Evolutionary conservation across 164 flowering plant genomes (phyloP).

Genomic region (Brasenia schreberi): DNA sequence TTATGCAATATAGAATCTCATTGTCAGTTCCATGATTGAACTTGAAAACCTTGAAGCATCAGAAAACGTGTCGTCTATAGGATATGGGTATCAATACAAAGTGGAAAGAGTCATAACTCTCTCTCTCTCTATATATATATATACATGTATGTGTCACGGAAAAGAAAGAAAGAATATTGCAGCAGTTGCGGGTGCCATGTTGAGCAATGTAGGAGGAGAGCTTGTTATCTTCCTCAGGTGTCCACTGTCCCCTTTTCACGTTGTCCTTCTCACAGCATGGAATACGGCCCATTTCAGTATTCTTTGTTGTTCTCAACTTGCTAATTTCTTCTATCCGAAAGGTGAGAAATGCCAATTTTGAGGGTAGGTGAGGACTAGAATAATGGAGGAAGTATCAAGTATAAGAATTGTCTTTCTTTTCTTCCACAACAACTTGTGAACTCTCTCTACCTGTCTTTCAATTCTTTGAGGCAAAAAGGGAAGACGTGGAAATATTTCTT

Average conservation of each 20-base stretch:
- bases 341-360: background rate
- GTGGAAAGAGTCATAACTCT: too few relatives aligned
- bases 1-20: too few relatives aligned
- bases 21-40: too few relatives aligned
- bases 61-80: too few relatives aligned
- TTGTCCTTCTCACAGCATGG: conserved; percentile 98
- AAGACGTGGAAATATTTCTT: too few relatives aligned
- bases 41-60: too few relatives aligned
- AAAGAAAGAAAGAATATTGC: too few relatives aligned
- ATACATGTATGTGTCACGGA: too few relatives aligned
- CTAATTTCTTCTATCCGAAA: background rate
- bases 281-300: conserved; percentile 75
- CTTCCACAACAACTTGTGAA: background rate
- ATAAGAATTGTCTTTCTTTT: background rate
- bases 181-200: conserved; percentile 88
- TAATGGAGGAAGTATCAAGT: background rate
- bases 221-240: conserved; percentile 94
- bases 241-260: conserved; percentile 96
- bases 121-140: too few relatives aligned
- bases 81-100: too few relatives aligned
- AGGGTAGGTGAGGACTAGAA: background rate
- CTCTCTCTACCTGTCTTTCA: background rate
- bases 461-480: background rate
- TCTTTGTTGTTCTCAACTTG: background rate
- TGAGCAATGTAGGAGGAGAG: conserved; percentile 88